A percentile compares a stretch with the other conserved stretches of the same genome.
Evolutionary conservation across 129 eudicot genomes (phyloP).

Genomic region (Flaveria robusta): DNA sequence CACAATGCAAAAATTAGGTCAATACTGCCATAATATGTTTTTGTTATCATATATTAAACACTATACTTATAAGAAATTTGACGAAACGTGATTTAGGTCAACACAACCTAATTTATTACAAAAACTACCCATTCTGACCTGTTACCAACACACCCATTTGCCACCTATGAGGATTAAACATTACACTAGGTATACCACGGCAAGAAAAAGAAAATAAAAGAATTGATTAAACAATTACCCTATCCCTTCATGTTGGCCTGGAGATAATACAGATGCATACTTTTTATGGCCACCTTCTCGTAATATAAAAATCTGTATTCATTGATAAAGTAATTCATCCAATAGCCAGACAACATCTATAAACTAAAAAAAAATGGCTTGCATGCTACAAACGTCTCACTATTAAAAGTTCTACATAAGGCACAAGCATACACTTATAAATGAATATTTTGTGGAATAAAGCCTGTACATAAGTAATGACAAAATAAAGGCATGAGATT

Average conservation of each 20-base stretch:
- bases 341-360: slow-evolving; percentile 5
- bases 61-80: not conserved
- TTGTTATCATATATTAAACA: not conserved
- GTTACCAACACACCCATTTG: not conserved
- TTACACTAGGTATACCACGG: not conserved
- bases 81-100: not conserved
- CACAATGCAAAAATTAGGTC: not conserved
- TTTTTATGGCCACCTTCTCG: slow-evolving; percentile 83
- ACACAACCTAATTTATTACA: not conserved
- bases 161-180: not conserved
- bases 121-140: not conserved
- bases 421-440: too few relatives aligned
- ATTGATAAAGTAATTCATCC: not conserved
- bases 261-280: slow-evolving; percentile 84
- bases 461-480: not conserved
- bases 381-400: not conserved
- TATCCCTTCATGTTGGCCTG: slow-evolving; percentile 87
- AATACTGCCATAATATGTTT: not conserved
- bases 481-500: slow-evolving; percentile 40
- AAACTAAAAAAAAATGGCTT: not conserved
- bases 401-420: not conserved
- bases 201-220: not conserved
- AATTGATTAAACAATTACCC: slow-evolving; percentile 52
- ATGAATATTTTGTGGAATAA: not conserved
- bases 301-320: slow-evolving; percentile 75